Base-by-base conservation (phyloP, 2,329 filamentous ascomycete genomes). In the Alternaria incomplexa region DNA sequence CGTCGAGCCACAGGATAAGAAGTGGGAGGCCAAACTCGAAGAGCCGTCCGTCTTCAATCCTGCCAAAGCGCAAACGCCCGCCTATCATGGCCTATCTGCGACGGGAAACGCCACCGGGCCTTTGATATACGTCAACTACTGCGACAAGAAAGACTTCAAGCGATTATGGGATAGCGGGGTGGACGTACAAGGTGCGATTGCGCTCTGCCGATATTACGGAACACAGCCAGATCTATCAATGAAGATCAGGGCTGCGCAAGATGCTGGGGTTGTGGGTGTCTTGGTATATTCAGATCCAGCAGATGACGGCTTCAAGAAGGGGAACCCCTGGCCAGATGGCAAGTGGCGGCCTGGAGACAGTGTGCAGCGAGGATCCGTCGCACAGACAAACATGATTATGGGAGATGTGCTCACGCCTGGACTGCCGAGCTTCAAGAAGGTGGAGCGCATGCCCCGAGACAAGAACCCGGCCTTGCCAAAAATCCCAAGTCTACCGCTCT, bases 401-500 rank as follows among this genome's bases (percentile, higher is more conserved):
- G 96, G 96, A 40, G 96, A 99, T 79, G 91, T 94, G n/a, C 85
- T 98, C 47, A 97, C 93, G 0, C 96, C 96, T 3, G 94, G 94
- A 5, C 94, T 89, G 85, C 90, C 92, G 62, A 93, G 91, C 79
- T 89, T 86, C 48, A 85, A 88, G 69, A 87, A 87, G 7, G 82
- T 87, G 45, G 87, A 89, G 46, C 87, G 93, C 53, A 84, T 96
- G 72, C 85, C 88, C 53, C 87, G 89, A 20, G 87, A 91, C 22
- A 87, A 95, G 53, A 91, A 91, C 48, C 82, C 87, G 2, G 94
- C 89, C 0, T 84, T 99, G 13, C 87, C 90, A 23, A 87, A 90
- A 55, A 98, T 98, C 47, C 96, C 96, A 0, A 97, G 93, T 78
- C 82, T 99, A 51, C 96, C 96, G 1, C 83, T 99, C 20, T 88